Evolutionary conservation across 306 rosid genomes (phyloP), one percentile per base, ranked within the genome.

Genomic region (Prunus mume): DNA sequence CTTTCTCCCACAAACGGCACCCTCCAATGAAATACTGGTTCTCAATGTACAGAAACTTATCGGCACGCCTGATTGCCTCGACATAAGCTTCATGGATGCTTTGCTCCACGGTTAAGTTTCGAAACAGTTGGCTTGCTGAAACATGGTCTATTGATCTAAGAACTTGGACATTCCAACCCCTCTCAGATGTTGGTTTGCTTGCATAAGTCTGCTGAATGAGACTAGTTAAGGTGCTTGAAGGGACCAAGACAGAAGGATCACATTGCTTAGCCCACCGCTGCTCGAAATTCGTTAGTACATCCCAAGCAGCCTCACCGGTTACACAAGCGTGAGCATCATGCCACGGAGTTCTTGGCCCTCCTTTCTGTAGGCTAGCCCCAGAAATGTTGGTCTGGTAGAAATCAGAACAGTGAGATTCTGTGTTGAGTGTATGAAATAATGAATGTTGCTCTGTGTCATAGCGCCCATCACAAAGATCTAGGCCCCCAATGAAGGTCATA

Each of bases 261-360:
- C 86, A 88, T 72, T 92, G 97, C 25, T 89, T 90, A 5, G 88
- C 73, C 97, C 99, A 95, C 75, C 99, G 82, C 84, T 95, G 99
- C 82, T 95, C 97, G 51, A 90, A 95, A 72, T 95, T 95, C 17
- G 96, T 85, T 71, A 95, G 76, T 3, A 95, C 83, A 75, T 95
- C 99, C 96, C 96, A 87, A 64, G 97, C 97, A 18, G 96, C 97
- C 54, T 86, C 93, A 22, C 99, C 99, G 0, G 80, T 86, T 38
- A 95, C 79, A 79, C 99, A 85, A 73, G 99, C 96, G 82, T 95
- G 99, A 56, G 89, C 91, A 87, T 95, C 99, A 72, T 95, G 97
- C 99, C 99, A 95, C 34, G 97, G 97, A 77, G 86, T 84, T 78
- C 99, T 89, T 47, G 99, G 99, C 83, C 99, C 99, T 30, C 99